A percentile compares a stretch with the other conserved stretches of the same genome.
Conservation (phyloP, 371 early-diverging fungal species). For the Smittium culicis region DNA sequence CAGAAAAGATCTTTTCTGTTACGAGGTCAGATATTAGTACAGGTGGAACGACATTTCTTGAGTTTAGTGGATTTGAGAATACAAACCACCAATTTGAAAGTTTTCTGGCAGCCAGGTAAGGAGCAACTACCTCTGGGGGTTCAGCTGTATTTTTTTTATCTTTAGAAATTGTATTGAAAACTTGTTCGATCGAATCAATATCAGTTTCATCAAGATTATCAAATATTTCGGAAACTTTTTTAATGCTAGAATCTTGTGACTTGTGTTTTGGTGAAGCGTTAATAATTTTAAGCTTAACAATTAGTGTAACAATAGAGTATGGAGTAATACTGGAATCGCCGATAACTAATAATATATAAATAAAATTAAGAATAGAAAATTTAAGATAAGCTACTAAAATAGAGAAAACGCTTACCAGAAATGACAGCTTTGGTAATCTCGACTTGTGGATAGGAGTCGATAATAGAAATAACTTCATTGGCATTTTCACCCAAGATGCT, state of each 20-base stretch:
- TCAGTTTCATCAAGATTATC: conserved; percentile 23
- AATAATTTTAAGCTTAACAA: conserved; percentile 33
- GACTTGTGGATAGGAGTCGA: conserved; percentile 57
- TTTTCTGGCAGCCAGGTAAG: conserved; percentile 50
- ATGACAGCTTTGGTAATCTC: conserved; percentile 61
- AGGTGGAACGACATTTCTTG: conserved; percentile 67
- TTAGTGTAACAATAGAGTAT: conserved; percentile 61
- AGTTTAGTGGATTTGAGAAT: conserved; percentile 66
- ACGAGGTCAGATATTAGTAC: conserved; percentile 61
- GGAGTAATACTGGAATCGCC: conserved; percentile 69
- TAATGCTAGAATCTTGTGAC: neutral
- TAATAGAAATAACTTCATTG: conserved; percentile 49
- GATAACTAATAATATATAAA: conserved; percentile 34
- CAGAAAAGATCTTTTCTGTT: conserved; percentile 46
- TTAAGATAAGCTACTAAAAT: neutral
- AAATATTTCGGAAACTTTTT: conserved; percentile 22
- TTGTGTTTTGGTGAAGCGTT: conserved; percentile 19
- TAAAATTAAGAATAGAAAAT: neutral
- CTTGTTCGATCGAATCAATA: conserved; percentile 23
- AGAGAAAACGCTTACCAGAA: conserved; percentile 19
- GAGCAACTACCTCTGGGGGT: conserved; percentile 39
- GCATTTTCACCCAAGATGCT: conserved; percentile 40
- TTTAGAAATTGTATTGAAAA: conserved; percentile 15
- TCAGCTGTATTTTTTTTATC: conserved; percentile 13
- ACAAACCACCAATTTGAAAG: conserved; percentile 87